phyloP scores from a whole-genome alignment of 2,329 filamentous ascomycete species.

The Akanthomyces dipterigenus region DNA sequence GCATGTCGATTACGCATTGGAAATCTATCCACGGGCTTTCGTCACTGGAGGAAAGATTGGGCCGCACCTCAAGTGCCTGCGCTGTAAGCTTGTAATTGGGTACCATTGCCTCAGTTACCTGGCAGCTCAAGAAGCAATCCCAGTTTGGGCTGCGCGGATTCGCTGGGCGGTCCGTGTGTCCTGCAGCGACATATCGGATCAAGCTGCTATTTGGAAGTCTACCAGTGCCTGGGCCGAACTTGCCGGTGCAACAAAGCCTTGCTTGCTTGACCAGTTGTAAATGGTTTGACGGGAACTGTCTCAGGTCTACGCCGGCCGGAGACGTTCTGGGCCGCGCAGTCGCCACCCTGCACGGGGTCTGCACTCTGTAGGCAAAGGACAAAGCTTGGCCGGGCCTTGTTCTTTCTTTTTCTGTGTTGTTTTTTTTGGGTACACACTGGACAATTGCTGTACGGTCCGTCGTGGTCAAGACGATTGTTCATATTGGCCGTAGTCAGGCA shows the following conservation, averaged over 20 bases:
- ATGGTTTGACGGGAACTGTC: background rate
- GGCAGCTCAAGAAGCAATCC: background rate
- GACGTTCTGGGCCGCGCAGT: constrained; percentile 8
- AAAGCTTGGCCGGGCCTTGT: background rate
- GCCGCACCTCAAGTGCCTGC: constrained; percentile 5
- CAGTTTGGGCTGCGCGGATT: background rate
- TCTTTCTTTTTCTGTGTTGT: background rate
- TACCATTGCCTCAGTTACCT: background rate
- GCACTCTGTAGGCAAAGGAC: background rate
- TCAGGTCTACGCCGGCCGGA: background rate
- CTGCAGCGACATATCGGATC: constrained; percentile 6
- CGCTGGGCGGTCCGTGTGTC: background rate
- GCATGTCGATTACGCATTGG: constrained; percentile 9
- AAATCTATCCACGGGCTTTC: background rate
- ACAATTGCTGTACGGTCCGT: background rate
- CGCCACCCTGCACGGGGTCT: constrained; percentile 6
- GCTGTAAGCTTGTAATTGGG: constrained; percentile 1
- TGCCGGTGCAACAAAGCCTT: background rate
- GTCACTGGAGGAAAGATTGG: constrained; percentile 8
- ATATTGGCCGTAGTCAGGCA: background rate
- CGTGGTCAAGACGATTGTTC: background rate
- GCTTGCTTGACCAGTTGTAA: background rate
- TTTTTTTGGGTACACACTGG: background rate
- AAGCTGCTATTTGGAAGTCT: background rate
- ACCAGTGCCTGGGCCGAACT: background rate